These are phyloP conservation scores for Eucalyptus victrix DNA, from an alignment of 345 rosid genomes.

Conservation along the genomic window DNA sequence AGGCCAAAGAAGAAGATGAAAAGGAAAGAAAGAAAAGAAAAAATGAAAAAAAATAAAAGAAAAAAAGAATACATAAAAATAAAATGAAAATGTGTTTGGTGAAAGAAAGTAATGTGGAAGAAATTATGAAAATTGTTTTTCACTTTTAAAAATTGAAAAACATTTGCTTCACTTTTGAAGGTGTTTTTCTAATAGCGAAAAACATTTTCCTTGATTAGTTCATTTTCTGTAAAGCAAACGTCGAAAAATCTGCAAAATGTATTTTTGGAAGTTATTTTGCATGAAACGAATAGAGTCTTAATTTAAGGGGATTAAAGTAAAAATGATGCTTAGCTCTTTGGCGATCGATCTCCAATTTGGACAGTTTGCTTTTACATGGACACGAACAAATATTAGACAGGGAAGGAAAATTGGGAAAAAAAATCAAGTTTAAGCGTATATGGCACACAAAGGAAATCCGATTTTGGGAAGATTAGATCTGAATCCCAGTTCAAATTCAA, in stretches of 20 bases:
- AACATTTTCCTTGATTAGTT: too few relatives aligned
- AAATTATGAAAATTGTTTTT: too few relatives aligned
- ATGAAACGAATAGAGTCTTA: background rate
- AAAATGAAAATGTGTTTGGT: too few relatives aligned
- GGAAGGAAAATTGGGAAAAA: background rate
- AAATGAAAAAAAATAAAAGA: too few relatives aligned
- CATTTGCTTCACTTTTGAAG: too few relatives aligned
- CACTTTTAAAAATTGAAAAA: too few relatives aligned
- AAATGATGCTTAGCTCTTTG: background rate
- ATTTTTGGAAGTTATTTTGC: rapidly evolving
- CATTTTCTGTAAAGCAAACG: rapidly evolving
- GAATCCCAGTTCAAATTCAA: background rate
- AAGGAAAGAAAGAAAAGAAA: too few relatives aligned
- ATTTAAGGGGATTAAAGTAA: background rate
- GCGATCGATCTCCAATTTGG: background rate
- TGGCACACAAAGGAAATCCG: background rate
- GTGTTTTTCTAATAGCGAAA: too few relatives aligned
- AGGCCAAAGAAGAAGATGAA: too few relatives aligned
- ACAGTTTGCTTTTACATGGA: background rate
- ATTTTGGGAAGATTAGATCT: background rate
- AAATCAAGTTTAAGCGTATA: background rate
- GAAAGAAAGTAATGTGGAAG: too few relatives aligned
- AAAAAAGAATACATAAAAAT: too few relatives aligned
- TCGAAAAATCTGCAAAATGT: too few relatives aligned
- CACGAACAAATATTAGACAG: background rate